Evolutionary conservation across 1,284 basidiomycete genomes (phyloP), one percentile per base, ranked within the genome.

Genomic region (Cystobasidiaceae sp.): DNA sequence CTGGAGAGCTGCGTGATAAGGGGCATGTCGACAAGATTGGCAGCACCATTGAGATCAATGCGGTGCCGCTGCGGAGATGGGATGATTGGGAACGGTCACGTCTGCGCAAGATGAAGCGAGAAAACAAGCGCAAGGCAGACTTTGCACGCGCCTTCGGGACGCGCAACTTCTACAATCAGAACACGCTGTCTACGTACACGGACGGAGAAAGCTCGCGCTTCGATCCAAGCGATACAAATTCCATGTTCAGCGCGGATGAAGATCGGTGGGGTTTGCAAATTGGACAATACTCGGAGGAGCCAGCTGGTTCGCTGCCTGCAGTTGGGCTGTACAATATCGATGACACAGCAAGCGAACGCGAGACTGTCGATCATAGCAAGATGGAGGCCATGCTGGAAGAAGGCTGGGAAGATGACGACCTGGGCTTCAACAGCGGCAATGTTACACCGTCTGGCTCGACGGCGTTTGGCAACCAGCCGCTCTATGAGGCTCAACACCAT

Each of bases 81-180:
- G 93, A 98, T 78, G 96, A 98, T 74, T 99, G 96, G 96, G 96
- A 99, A 77, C 85, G 93, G 41, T 94, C 90, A n/a, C 84, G 94
- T 34, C 80, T 97, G 57, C 88, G 93, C 67, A 97, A 97, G 79
- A 73, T 93, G 45, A 86, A 85, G 70, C 86, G 96, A 3, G 93
- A 97, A 74, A 93, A 96, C 74, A 85, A 87, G 72, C 82, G 93
- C 52, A 80, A 88, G 71, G 81, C 81, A 72, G 86, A 94, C 33
- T 83, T 93, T 71, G 90, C 91, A 74, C 83, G 87, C 48, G 77
- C 82, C 54, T 85, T 71, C 86, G 85, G 74, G 81, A 85, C 74
- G 84, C 62, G 62, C 13, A 62, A 57, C 1, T 67, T 67, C 33
- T 39, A 55, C 64, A 49, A 69, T 45, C 15, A 49, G 23, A 49